Conservation (phyloP, 2,329 filamentous ascomycete genomes). For the Microdochium paspali region DNA sequence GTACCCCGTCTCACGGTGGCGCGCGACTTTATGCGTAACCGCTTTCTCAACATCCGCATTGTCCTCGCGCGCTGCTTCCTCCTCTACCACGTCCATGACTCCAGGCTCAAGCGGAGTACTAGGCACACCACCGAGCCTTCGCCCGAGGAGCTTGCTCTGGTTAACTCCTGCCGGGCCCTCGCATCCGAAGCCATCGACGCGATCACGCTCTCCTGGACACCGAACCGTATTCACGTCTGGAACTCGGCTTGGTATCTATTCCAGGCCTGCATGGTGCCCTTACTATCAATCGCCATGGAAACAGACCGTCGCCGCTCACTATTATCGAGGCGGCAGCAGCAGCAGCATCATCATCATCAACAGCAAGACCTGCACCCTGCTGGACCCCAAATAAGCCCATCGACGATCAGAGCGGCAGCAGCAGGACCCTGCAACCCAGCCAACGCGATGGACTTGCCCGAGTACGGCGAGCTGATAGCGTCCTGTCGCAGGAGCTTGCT, state of each 20-base stretch:
- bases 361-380: neutral
- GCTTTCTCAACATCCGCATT: constrained; percentile 18
- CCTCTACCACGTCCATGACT: constrained; percentile 13
- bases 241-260: constrained; percentile 21
- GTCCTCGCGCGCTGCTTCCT: constrained; percentile 13
- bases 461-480: neutral
- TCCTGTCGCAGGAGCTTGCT: neutral
- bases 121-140: constrained; percentile 3
- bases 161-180: constrained; percentile 14
- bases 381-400: neutral
- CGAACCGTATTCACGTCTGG: constrained; percentile 21
- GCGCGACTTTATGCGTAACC: constrained; percentile 17
- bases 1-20: constrained; percentile 15
- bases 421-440: neutral
- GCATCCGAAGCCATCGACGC: constrained; percentile 18
- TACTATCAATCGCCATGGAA: constrained; percentile 18
- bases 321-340: neutral
- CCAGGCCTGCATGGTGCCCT: constrained; percentile 19
- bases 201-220: constrained; percentile 20
- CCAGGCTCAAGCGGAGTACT: constrained; percentile 1
- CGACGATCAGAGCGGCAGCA: neutral
- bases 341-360: too few relatives aligned
- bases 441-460: neutral
- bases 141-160: constrained; percentile 11
- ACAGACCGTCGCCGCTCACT: neutral